Percentiles rank a stretch among this genome's conserved stretches.
Conservation (phyloP, 805 yeast species). For the Saccharomyces mikatae region DNA sequence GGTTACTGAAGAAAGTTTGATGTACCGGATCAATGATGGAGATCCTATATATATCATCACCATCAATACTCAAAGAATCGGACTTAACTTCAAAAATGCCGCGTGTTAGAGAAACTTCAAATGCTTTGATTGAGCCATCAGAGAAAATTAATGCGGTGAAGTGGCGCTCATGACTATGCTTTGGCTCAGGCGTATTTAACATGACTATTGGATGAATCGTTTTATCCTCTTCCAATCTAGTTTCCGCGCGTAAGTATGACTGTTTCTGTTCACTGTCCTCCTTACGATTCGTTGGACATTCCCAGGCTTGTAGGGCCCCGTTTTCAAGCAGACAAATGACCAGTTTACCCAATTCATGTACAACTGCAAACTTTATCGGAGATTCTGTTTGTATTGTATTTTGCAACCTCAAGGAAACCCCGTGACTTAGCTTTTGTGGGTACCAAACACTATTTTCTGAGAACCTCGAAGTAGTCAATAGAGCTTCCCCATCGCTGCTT, state of each 20-base stretch:
- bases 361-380: constrained; percentile 41
- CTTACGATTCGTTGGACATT: constrained; percentile 32
- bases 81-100: constrained; percentile 32
- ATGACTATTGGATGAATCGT: constrained; percentile 23
- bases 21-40: constrained; percentile 62
- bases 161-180: constrained; percentile 31
- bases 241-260: constrained; percentile 12
- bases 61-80: constrained; percentile 12
- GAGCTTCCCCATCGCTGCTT: constrained; percentile 56
- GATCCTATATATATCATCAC: constrained; percentile 35
- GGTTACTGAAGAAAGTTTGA: constrained; percentile 27
- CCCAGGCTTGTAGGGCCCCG: constrained; percentile 48
- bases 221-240: constrained; percentile 2
- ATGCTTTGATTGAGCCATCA: constrained; percentile 21
- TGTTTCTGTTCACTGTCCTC: constrained; percentile 22
- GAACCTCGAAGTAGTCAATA: constrained; percentile 54
- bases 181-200: constrained; percentile 31
- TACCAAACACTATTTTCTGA: constrained; percentile 51
- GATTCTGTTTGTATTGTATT: constrained; percentile 38
- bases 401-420: constrained; percentile 33
- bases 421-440: constrained; percentile 30
- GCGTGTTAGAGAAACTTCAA: constrained; percentile 23
- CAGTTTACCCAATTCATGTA: constrained; percentile 40
- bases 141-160: constrained; percentile 46
- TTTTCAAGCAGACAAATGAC: constrained; percentile 40